Evolutionary conservation across 2,329 filamentous ascomycete genomes (phyloP).

Genomic region (Aspergillus sp.): DNA sequence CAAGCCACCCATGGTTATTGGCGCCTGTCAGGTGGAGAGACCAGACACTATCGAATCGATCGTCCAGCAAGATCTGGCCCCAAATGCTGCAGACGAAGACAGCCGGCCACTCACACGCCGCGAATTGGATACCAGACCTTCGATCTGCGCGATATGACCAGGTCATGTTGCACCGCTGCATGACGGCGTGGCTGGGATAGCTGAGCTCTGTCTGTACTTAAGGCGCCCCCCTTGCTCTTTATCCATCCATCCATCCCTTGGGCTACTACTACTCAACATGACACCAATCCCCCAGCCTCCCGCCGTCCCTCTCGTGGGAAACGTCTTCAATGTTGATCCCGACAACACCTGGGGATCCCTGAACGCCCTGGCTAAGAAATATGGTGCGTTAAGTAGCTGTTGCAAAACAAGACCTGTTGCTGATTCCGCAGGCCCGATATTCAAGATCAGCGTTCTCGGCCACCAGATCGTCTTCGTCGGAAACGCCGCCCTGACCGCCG

Average conservation of each 20-base stretch:
- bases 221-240: background rate
- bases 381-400: slow-evolving; percentile 27
- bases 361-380: slow-evolving; percentile 39
- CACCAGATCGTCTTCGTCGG: slow-evolving; percentile 43
- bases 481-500: slow-evolving; percentile 50
- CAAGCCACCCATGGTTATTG: no score
- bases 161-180: background rate
- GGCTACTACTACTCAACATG: slow-evolving; percentile 19
- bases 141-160: background rate
- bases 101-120: background rate
- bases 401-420: background rate
- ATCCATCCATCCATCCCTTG: background rate
- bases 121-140: background rate
- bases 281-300: slow-evolving; percentile 43
- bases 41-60: no score
- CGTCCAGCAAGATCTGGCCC: no score
- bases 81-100: no score
- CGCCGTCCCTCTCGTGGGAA: slow-evolving; percentile 44
- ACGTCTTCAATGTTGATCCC: slow-evolving; percentile 42
- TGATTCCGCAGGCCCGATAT: slow-evolving; percentile 46
- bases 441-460: slow-evolving; percentile 43
- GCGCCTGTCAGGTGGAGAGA: no score
- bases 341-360: slow-evolving; percentile 44
- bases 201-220: background rate
- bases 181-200: background rate